phyloP scores from a whole-genome alignment of 2,329 filamentous ascomycete genomes.

The Clathrospora elynae region DNA sequence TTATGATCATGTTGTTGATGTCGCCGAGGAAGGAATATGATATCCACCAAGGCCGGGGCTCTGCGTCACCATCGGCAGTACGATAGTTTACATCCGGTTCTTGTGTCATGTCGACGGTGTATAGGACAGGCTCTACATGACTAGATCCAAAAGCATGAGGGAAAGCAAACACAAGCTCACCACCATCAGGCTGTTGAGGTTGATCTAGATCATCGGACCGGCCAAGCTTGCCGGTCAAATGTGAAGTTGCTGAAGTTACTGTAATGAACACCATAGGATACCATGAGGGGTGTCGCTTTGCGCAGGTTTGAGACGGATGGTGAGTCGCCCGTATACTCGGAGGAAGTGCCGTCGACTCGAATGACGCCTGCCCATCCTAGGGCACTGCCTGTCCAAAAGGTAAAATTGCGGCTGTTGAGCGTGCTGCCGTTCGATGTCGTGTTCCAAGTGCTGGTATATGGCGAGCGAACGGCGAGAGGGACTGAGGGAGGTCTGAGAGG shows the following conservation, averaged over 20 bases:
- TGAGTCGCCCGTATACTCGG: slow-evolving; percentile 6
- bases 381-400: slow-evolving; percentile 1
- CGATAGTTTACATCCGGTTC: not conserved
- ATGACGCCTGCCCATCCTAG: slow-evolving; percentile 5
- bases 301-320: not conserved
- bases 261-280: slow-evolving; percentile 3
- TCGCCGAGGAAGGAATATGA: not conserved
- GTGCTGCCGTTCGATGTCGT: not conserved
- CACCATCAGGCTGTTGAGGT: not conserved
- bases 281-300: not conserved
- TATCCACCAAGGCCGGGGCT: not conserved
- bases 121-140: not conserved
- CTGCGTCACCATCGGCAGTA: not conserved
- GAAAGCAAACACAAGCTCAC: not conserved
- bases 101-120: not conserved
- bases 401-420: slow-evolving; percentile 2
- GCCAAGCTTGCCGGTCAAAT: not conserved
- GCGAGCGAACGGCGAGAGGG: slow-evolving; percentile 1
- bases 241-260: slow-evolving; percentile 1
- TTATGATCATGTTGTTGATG: not conserved
- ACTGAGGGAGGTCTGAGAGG: slow-evolving; percentile 1
- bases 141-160: too few relatives aligned
- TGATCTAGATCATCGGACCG: not conserved
- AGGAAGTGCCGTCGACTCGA: not conserved
- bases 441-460: slow-evolving; percentile 4